Percentiles rank a stretch among this genome's conserved stretches.
Evolutionary conservation across 2,329 filamentous ascomycete species (phyloP).

Genomic region (Fusarium redolens): DNA sequence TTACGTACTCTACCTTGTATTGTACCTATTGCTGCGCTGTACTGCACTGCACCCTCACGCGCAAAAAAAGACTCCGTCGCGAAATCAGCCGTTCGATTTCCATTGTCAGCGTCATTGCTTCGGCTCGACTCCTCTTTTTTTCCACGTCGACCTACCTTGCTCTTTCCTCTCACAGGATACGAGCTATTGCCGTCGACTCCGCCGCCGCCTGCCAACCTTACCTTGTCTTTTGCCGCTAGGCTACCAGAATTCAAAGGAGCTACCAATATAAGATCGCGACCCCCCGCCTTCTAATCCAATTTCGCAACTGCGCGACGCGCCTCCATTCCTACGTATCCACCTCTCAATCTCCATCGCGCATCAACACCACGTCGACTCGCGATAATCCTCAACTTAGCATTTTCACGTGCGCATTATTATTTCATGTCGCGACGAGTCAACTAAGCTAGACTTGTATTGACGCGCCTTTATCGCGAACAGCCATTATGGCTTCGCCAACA

Average conservation of each 20-base stretch:
- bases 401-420: constrained; percentile 22
- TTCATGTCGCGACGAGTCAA: constrained; percentile 53
- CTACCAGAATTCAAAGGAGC: constrained; percentile 24
- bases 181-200: constrained; percentile 37
- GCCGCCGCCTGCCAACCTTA: constrained; percentile 9
- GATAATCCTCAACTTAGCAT: constrained; percentile 4
- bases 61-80: constrained; percentile 9
- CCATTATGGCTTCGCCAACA: constrained; percentile 65
- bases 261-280: constrained; percentile 34
- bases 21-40: constrained; percentile 1
- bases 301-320: constrained; percentile 39
- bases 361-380: constrained; percentile 15
- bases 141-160: constrained; percentile 18
- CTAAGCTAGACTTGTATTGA: constrained; percentile 44
- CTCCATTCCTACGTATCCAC: constrained; percentile 33
- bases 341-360: constrained; percentile 29
- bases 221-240: constrained; percentile 25
- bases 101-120: constrained; percentile 35
- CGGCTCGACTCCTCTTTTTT: constrained; percentile 27
- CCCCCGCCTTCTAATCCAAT: constrained; percentile 25
- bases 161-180: constrained; percentile 29
- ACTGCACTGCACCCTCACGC: background rate
- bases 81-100: constrained; percentile 12
- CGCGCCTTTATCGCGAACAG: constrained; percentile 55
- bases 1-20: constrained; percentile 9